Percentiles rank a stretch among this genome's conserved stretches.
These are phyloP conservation scores for Dendrobium chrysotoxum DNA, from an alignment of 106 monocot genomes.

Conservation along the genomic window DNA sequence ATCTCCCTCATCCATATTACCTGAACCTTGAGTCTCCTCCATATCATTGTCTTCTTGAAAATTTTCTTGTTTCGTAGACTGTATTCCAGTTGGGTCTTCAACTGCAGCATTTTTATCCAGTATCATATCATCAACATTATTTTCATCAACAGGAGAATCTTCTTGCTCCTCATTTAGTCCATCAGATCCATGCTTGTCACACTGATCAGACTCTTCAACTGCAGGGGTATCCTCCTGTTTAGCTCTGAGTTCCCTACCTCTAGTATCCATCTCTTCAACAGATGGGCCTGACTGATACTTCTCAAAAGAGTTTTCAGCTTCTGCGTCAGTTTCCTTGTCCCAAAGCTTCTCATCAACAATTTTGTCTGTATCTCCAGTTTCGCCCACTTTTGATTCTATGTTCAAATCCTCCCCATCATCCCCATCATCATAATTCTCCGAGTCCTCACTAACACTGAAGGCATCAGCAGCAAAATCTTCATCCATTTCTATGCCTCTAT, in stretches of 20 bases:
- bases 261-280: slow-evolving; percentile 49
- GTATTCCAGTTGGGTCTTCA: slow-evolving; percentile 52
- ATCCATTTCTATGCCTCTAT: slow-evolving; percentile 86
- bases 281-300: slow-evolving; percentile 80
- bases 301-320: slow-evolving; percentile 38
- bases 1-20: slow-evolving; percentile 20
- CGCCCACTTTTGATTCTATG: slow-evolving; percentile 78
- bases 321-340: slow-evolving; percentile 58
- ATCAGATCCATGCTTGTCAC: slow-evolving; percentile 21
- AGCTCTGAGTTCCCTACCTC: slow-evolving; percentile 61
- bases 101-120: slow-evolving; percentile 39
- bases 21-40: slow-evolving; percentile 34
- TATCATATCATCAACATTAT: slow-evolving; percentile 18
- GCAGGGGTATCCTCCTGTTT: slow-evolving; percentile 38
- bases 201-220: slow-evolving; percentile 37
- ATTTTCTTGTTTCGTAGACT: slow-evolving; percentile 36
- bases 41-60: slow-evolving; percentile 24
- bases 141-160: slow-evolving; percentile 23
- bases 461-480: slow-evolving; percentile 81
- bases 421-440: slow-evolving; percentile 42
- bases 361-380: slow-evolving; percentile 39
- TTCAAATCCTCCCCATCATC: slow-evolving; percentile 63
- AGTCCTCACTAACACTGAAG: slow-evolving; percentile 74
- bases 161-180: slow-evolving; percentile 13
- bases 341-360: slow-evolving; percentile 67